Percentiles rank a stretch among this genome's conserved stretches.
These are phyloP conservation scores for Rugosomyces carneus DNA, from an alignment of 1,284 basidiomycete genomes.

Conservation along the genomic window DNA sequence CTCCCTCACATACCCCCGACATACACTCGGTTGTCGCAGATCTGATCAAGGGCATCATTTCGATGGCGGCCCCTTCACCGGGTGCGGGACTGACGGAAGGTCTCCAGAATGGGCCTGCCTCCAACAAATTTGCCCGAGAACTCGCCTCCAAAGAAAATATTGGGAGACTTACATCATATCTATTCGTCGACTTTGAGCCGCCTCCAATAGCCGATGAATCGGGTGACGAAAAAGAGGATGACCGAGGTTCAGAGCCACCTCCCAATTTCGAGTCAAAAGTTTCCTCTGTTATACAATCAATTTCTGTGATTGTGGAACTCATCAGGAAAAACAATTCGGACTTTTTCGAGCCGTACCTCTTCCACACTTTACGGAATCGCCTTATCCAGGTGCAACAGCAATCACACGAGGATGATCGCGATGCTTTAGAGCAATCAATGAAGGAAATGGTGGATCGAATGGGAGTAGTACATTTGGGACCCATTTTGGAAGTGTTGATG, in stretches of 20 bases:
- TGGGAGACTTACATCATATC: conserved; percentile 71
- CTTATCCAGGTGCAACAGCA: conserved; percentile 85
- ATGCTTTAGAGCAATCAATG: conserved; percentile 76
- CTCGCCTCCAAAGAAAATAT: conserved; percentile 78
- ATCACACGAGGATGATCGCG: conserved; percentile 57
- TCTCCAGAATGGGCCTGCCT: conserved; percentile 63
- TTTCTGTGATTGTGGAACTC: conserved; percentile 90
- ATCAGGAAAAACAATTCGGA: conserved; percentile 99
- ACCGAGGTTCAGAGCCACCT: conserved; percentile 24
- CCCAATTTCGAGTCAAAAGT: conserved; percentile 74
- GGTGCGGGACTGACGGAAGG: conserved; percentile 63
- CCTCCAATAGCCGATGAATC: conserved; percentile 14
- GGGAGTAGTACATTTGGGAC: conserved; percentile 91
- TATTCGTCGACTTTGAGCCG: conserved; percentile 64
- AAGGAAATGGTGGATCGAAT: conserved; percentile 83
- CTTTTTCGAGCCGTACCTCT: conserved; percentile 98
- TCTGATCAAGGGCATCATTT: conserved; percentile 91
- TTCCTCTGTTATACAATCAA: conserved; percentile 85
- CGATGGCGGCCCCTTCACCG: conserved; percentile 88
- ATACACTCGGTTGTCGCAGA: conserved; percentile 89
- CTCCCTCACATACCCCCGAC: conserved; percentile 72
- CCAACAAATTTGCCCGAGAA: conserved; percentile 87
- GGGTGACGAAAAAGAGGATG: conserved; percentile 18
- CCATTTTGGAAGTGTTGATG: conserved; percentile 75
- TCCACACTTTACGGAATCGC: conserved; percentile 89